These are phyloP conservation scores for Ophiocordyceps camponoti-leonardi DNA, from an alignment of 2,329 filamentous ascomycete genomes.

Conservation along the genomic window DNA sequence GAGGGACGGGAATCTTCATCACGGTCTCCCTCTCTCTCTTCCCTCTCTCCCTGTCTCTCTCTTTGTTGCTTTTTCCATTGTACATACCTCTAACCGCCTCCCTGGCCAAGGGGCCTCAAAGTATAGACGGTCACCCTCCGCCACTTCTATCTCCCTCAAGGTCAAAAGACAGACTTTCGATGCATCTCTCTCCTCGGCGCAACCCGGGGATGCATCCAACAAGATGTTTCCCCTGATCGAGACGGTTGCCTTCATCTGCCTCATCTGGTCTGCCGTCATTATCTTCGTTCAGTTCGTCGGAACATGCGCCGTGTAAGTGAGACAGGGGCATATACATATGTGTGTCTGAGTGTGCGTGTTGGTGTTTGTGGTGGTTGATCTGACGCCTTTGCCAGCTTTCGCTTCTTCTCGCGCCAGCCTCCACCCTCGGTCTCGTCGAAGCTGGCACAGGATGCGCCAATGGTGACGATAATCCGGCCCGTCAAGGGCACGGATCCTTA, in stretches of 20 bases:
- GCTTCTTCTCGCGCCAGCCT: constrained; percentile 32
- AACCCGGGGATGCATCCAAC: background rate
- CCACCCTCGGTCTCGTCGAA: constrained; percentile 31
- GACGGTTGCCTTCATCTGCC: constrained; percentile 26
- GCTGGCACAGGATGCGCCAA: constrained; percentile 42
- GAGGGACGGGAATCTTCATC: too few relatives aligned
- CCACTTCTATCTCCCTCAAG: too few relatives aligned
- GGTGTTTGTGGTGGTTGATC: background rate
- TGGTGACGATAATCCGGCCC: constrained; percentile 81
- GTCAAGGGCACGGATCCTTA: constrained; percentile 83
- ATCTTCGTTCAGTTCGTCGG: constrained; percentile 38
- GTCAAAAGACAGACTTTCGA: background rate
- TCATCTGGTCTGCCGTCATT: constrained; percentile 35
- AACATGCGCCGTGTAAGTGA: constrained; percentile 34
- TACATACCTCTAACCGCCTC: background rate
- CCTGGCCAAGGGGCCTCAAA: background rate
- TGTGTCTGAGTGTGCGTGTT: background rate
- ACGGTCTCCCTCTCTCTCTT: too few relatives aligned
- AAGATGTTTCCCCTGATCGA: constrained; percentile 15
- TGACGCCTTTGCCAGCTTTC: constrained; percentile 21
- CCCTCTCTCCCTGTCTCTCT: too few relatives aligned
- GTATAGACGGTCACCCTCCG: too few relatives aligned
- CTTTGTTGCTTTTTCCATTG: too few relatives aligned
- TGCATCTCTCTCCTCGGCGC: background rate
- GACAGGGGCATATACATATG: background rate